Evolutionary conservation across 2,329 filamentous ascomycete genomes (phyloP), one percentile per base, ranked within the genome.

Genomic region (Alternaria triticimaculans): DNA sequence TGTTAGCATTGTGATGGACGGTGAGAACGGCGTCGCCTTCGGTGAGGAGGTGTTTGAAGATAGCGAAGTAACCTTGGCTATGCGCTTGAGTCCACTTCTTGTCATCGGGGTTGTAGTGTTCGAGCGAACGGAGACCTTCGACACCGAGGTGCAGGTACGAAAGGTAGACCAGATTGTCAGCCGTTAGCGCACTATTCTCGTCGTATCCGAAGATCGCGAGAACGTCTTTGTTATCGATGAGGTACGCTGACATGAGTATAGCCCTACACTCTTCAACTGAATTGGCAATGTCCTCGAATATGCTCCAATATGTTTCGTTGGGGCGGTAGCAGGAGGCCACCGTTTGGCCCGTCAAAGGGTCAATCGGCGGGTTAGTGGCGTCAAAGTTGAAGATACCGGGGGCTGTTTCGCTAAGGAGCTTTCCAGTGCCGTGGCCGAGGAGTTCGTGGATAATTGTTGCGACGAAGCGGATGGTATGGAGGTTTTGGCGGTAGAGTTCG

Each of bases 321-420:
- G 25, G n/a, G 15, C 6, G n/a, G 33, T 55, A 55, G 7, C 33
- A 43, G 11, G 51, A 41, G 0, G 15, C 25, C 14, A 55, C 23
- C 5, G 8, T 3, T 14, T 28, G n/a, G 11, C 33, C 4, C n/a
- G 14, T n/a, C 12, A 55, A 18, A 12, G 33, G 51, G 15, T 8
- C 12, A 0, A 33, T 11, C 1, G 49, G 49, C 15, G 49, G 49
- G 25, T 51, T 21, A 0, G 41, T 20, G 6, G 0, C 41, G 0
- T 55, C 51, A 15, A 55, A 55, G 37, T 55, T 43, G 51, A 43
- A 55, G 3, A 12, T 44, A 6, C 33, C 51, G 23, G 33, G 28
- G 3, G 9, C 11, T 9, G 33, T 33, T 26, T 55, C 51, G 20
- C 18, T 23, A 0, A 55, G 20, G 7, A 55, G 33, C 9, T 25